These are phyloP conservation scores for Solanum hybrid DNA, from an alignment of 305 asterid genomes.

Conservation along the genomic window DNA sequence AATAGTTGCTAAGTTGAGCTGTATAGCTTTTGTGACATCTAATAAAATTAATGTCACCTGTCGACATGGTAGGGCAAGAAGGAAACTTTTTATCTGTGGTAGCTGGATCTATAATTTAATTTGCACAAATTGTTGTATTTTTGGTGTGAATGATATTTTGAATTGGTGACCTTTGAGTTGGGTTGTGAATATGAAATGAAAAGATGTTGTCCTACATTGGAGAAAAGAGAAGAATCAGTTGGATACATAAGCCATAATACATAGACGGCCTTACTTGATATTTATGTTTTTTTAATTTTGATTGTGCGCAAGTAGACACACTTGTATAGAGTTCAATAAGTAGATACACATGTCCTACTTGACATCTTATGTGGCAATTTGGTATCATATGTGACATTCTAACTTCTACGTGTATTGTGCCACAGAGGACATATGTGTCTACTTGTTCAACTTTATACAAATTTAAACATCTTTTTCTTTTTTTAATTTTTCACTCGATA, in stretches of 20 bases:
- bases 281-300: no score
- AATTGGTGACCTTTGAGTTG: not conserved
- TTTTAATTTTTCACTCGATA: accelerated
- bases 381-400: not conserved
- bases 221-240: not conserved
- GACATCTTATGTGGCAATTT: not conserved
- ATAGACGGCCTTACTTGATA: no score
- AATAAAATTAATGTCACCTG: not conserved
- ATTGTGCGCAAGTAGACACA: no score
- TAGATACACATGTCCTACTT: no score
- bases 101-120: not conserved
- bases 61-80: not conserved
- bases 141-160: not conserved
- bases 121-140: not conserved
- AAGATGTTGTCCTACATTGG: not conserved
- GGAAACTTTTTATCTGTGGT: not conserved
- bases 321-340: no score
- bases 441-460: not conserved
- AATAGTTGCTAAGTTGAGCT: not conserved
- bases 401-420: not conserved
- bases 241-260: not conserved
- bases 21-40: not conserved
- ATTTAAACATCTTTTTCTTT: no score
- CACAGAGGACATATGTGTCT: not conserved
- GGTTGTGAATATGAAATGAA: not conserved